Percentiles rank a stretch among this genome's conserved stretches.
These are phyloP conservation scores for Apodospora peruviana DNA, from an alignment of 495 filamentous ascomycete genomes.

Conservation along the genomic window DNA sequence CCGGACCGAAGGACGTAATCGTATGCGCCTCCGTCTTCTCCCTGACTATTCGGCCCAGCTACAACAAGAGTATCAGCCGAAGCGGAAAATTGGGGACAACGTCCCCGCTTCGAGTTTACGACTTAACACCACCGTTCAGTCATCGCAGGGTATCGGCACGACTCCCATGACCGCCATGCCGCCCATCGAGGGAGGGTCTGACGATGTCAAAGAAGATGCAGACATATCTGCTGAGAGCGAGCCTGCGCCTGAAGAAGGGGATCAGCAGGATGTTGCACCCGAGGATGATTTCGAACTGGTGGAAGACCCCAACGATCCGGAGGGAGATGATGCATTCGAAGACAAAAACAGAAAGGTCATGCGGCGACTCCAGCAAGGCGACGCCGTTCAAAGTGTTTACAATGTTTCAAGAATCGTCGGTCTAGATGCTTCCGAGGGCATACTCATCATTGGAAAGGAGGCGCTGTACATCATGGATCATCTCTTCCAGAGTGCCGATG, in stretches of 20 bases:
- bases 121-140: slow-evolving; percentile 34
- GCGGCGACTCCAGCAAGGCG: slow-evolving; percentile 84
- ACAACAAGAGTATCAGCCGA: slow-evolving; percentile 77
- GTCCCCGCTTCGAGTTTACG: slow-evolving; percentile 26
- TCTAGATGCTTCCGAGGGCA: slow-evolving; percentile 84
- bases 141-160: slow-evolving; percentile 7
- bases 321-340: slow-evolving; percentile 80
- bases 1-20: slow-evolving; percentile 89
- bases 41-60: slow-evolving; percentile 63
- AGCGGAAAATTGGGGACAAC: slow-evolving; percentile 50
- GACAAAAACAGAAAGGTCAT: slow-evolving; percentile 98
- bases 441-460: slow-evolving; percentile 89
- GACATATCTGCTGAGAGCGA: slow-evolving; percentile 22
- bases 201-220: slow-evolving; percentile 20
- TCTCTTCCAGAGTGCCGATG: slow-evolving; percentile 88
- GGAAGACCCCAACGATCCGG: slow-evolving; percentile 70
- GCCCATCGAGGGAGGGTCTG: slow-evolving; percentile 8
- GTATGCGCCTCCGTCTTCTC: slow-evolving; percentile 83
- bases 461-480: slow-evolving; percentile 90
- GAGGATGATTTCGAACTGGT: slow-evolving; percentile 95
- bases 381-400: slow-evolving; percentile 88
- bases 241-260: slow-evolving; percentile 5
- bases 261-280: slow-evolving; percentile 35
- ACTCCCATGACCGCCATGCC: slow-evolving; percentile 12
- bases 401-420: slow-evolving; percentile 93